phyloP scores from a whole-genome alignment of 768 basidiomycete genomes.

The Brasilioporus rufonigricans region DNA sequence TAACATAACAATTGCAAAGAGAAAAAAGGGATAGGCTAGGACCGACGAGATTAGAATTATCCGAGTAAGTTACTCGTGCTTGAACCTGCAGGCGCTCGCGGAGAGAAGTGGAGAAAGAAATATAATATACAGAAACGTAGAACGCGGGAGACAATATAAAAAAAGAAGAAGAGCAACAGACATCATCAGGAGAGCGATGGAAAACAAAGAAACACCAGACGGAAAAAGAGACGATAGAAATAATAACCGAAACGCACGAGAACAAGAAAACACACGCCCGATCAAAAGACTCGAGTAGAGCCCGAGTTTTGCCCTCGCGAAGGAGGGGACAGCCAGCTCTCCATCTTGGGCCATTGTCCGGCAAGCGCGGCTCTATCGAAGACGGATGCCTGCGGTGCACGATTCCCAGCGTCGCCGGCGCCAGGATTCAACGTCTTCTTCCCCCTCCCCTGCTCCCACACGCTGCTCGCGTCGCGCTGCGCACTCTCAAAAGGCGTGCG shows the following conservation, averaged over 20 bases:
- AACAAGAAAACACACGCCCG: background rate
- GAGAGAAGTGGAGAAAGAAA: constrained; percentile 8
- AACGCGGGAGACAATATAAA: constrained; percentile 1
- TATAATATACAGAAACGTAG: constrained; percentile 26
- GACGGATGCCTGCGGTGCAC: constrained; percentile 23
- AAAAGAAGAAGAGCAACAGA: background rate
- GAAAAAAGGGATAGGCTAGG: constrained; percentile 6
- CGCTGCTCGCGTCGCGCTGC: constrained; percentile 4
- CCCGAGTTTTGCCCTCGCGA: constrained; percentile 31
- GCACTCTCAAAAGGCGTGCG: background rate
- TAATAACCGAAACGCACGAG: background rate
- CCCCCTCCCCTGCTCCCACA: constrained; percentile 26
- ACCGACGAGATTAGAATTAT: constrained; percentile 28
- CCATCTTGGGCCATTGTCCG: constrained; percentile 36
- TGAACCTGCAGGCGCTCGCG: constrained; percentile 26
- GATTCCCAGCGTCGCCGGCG: constrained; percentile 19
- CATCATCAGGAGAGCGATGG: background rate
- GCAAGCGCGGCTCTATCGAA: constrained; percentile 28
- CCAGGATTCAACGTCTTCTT: constrained; percentile 20
- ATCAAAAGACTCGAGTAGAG: constrained; percentile 31
- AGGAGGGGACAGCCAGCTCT: constrained; percentile 31
- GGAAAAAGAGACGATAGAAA: background rate
- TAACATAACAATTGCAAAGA: constrained; percentile 13
- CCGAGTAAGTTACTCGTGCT: constrained; percentile 32
- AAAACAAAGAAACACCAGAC: background rate